Conservation (phyloP, 371 early-diverging fungal genomes). For the Rhizopus stolonifer region DNA sequence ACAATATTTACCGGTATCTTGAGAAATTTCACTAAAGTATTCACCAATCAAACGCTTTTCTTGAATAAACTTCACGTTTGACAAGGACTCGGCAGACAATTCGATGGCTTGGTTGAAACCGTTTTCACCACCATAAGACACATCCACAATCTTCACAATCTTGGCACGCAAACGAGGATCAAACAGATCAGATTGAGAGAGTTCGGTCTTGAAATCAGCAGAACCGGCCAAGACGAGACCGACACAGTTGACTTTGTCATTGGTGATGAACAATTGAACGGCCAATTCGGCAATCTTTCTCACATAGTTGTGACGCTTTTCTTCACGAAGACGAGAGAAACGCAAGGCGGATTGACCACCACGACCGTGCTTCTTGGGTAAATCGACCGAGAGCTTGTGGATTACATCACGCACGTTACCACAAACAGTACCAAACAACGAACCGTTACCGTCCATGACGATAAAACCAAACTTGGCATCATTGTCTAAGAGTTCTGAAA, state of each 20-base stretch:
- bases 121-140: conserved; percentile 99
- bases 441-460: conserved; percentile 99
- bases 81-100: conserved; percentile 89
- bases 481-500: conserved; percentile 90
- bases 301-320: conserved; percentile 99
- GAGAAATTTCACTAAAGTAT: conserved; percentile 98
- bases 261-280: conserved; percentile 64
- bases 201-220: conserved; percentile 99
- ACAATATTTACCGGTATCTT: conserved; percentile 97
- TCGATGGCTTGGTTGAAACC: conserved; percentile 99
- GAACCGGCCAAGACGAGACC: conserved; percentile 89
- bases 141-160: conserved; percentile 92
- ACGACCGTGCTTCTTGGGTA: conserved; percentile 99
- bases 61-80: conserved; percentile 98
- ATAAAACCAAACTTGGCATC: conserved; percentile 99
- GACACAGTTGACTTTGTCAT: conserved; percentile 75
- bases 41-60: conserved; percentile 97
- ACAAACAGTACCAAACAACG: conserved; percentile 95
- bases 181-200: conserved; percentile 93
- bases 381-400: conserved; percentile 94
- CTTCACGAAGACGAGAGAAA: conserved; percentile 99
- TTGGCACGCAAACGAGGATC: conserved; percentile 91
- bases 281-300: conserved; percentile 99
- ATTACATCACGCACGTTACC: conserved; percentile 98
- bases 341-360: conserved; percentile 99